Percentiles rank a stretch among this genome's conserved stretches.
phyloP scores from a whole-genome alignment of 208 protist species.

The Acanthamoeba divionensis region DNA sequence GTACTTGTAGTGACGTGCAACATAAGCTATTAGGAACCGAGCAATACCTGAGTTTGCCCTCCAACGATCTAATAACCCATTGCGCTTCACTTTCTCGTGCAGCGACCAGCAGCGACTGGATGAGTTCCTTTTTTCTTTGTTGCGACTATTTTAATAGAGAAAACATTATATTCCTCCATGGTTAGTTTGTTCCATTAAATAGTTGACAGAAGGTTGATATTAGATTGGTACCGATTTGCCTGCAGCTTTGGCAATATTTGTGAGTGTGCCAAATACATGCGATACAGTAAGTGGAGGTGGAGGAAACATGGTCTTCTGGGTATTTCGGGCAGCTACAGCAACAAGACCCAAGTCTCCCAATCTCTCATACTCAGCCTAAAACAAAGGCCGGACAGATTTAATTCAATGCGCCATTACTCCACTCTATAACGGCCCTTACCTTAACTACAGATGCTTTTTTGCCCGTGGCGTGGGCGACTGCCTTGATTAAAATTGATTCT shows the following conservation, averaged over 20 bases:
- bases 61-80: constrained; percentile 93
- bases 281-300: constrained; percentile 88
- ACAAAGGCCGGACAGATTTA: constrained; percentile 69
- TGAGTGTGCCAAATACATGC: constrained; percentile 87
- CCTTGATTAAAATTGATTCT: constrained; percentile 93
- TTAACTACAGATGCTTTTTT: constrained; percentile 69
- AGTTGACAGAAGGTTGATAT: neutral
- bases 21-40: too few relatives aligned
- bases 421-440: too few relatives aligned
- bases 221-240: constrained; percentile 82
- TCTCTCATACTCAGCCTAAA: constrained; percentile 87
- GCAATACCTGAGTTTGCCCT: constrained; percentile 88
- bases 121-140: constrained; percentile 87
- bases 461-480: constrained; percentile 92
- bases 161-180: neutral
- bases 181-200: neutral
- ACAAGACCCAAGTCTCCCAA: constrained; percentile 94
- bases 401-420: too few relatives aligned
- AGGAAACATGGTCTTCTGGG: constrained; percentile 83
- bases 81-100: constrained; percentile 89
- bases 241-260: constrained; percentile 87
- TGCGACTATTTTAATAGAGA: constrained; percentile 59
- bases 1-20: neutral
- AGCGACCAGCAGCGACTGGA: constrained; percentile 90
- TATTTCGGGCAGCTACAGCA: constrained; percentile 77